Conservation (phyloP, 2,329 filamentous ascomycete species). For the Claviceps pusilla region DNA sequence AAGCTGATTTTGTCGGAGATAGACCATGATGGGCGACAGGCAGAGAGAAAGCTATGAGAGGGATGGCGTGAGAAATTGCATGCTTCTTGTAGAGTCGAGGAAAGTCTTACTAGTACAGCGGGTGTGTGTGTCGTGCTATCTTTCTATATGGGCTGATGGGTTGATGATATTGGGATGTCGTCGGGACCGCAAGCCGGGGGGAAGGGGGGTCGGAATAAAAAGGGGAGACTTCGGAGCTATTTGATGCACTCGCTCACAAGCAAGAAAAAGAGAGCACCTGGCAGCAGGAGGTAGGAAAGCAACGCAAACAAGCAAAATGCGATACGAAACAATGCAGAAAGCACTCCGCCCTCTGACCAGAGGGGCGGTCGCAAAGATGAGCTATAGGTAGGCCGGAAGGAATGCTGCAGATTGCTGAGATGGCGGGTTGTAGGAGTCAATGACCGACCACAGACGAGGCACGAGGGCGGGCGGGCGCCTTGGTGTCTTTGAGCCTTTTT, state of each 20-base stretch:
- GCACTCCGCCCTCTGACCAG: not conserved
- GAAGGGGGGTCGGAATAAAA: not conserved
- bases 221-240: not conserved
- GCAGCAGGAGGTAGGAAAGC: not conserved
- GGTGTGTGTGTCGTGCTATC: not conserved
- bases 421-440: not conserved
- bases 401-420: not conserved
- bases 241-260: not conserved
- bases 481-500: not conserved
- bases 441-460: no score
- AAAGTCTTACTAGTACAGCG: not conserved
- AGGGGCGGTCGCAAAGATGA: not conserved
- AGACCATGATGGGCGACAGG: constrained; percentile 51
- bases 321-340: not conserved
- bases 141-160: not conserved
- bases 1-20: constrained; percentile 84
- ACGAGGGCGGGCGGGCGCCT: not conserved
- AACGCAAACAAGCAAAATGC: not conserved
- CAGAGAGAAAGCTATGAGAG: not conserved
- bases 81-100: not conserved
- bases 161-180: no score
- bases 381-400: not conserved
- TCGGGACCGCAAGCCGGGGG: not conserved
- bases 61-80: not conserved
- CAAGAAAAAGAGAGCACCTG: not conserved